Base-by-base conservation (phyloP, 2,329 filamentous ascomycete species). In the Conoideocrella luteorostrata region DNA sequence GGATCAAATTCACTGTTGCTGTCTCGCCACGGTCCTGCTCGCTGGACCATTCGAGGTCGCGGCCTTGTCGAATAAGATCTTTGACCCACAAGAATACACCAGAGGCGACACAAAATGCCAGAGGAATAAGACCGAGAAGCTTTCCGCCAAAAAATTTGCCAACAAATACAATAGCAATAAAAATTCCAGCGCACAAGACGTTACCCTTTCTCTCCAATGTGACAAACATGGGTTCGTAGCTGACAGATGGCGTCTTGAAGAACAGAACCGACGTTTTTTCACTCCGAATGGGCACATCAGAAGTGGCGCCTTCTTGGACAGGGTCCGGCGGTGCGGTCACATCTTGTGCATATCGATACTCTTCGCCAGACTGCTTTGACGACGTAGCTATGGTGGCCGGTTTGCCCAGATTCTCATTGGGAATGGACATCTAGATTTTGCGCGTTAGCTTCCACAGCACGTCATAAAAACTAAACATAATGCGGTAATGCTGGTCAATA, bases 191-290 rank as follows among this genome's bases (percentile, higher is more conserved):
- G 52, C 85, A 86, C 4, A 96, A 66, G 1, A 79, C 69, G 36
- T 78, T 80, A n/a, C 84, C 86, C 9, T 83, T 78, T 51, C 79
- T 78, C 65, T 97, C 88, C 46, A 96, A 64, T 11, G 78, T 65
- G 17, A 73, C 77, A 60, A 86, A 96, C 77, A 89, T 95, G 4
- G 90, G 88, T 63, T 95, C 88, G 59, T 88, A 95, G 68, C 84
- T 88, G 52, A 95, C 78, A 0, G 85, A 86, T 0, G 91, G 91
- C 0, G 91, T 97, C 13, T 93, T 91, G 63, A 96, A 91, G 65
- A 97, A 97, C 23, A 96, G 75, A 15, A 97, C 83, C 50, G 95
- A 96, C 4, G 93, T 97, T 75, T 93, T 96, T 61, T 97, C 91
- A 56, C 90, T 91, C 58, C 90, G 86, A 46, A 97, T 95, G 3